Conservation (phyloP, 2,329 filamentous ascomycete genomes). For the Venturia carpophila region DNA sequence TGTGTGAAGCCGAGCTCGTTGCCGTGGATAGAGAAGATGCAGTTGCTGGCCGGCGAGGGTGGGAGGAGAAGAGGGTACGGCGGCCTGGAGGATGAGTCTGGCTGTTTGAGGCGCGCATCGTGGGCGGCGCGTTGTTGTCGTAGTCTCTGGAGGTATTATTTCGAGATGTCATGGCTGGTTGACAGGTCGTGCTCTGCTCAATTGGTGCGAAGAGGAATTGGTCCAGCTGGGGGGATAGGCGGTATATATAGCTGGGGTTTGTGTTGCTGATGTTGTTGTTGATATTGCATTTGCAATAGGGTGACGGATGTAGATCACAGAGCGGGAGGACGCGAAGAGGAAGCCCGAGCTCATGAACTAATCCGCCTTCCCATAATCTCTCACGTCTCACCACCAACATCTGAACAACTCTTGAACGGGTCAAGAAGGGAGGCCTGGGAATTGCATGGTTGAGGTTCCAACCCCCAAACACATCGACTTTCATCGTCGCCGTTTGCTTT, state of each 20-base stretch:
- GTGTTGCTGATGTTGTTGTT: neutral
- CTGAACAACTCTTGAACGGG: neutral
- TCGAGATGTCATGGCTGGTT: neutral
- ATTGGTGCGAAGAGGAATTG: neutral
- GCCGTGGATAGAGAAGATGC: neutral
- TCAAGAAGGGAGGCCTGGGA: neutral
- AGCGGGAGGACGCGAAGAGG: neutral
- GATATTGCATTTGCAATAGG: neutral
- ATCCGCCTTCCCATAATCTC: too few species aligned
- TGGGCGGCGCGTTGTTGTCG: neutral
- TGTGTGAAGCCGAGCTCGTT: neutral
- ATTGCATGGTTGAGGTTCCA: neutral
- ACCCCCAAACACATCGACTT: neutral
- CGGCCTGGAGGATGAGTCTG: slow-evolving; percentile 2
- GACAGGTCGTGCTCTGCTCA: neutral
- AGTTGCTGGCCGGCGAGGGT: neutral
- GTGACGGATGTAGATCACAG: neutral
- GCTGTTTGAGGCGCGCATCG: neutral
- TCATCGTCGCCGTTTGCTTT: too few species aligned
- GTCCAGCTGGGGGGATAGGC: neutral
- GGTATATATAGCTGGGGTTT: neutral
- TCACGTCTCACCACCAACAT: neutral
- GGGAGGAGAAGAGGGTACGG: slow-evolving; percentile 4
- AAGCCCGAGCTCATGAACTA: neutral
- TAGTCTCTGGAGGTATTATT: slow-evolving; percentile 1